Conservation (phyloP, 768 basidiomycete species). For the Boletus pseudopeckii region DNA sequence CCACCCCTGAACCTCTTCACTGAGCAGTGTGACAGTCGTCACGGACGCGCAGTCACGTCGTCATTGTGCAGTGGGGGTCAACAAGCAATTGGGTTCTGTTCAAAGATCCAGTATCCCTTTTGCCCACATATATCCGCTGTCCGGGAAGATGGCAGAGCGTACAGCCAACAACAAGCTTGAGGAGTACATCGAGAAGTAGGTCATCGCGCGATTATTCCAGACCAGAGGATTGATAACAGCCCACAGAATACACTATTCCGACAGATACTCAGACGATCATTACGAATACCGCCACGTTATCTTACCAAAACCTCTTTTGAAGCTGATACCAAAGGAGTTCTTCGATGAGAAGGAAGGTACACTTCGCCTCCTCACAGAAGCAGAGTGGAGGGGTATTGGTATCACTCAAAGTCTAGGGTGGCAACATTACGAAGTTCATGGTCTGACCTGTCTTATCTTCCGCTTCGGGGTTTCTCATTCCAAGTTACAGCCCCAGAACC, state of each 20-base stretch:
- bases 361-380: conserved; percentile 77
- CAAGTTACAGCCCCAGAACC: conserved; percentile 73
- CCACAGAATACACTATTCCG: conserved; percentile 81
- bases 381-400: conserved; percentile 95
- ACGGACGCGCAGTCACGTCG: conserved; percentile 30
- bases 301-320: conserved; percentile 89
- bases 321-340: conserved; percentile 85
- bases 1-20: neutral
- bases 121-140: conserved; percentile 9
- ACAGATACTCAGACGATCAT: conserved; percentile 86
- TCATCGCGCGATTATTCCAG: conserved; percentile 9
- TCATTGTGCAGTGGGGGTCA: conserved; percentile 1
- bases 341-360: conserved; percentile 77
- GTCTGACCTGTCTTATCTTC: conserved; percentile 37
- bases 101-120: neutral
- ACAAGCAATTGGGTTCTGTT: neutral
- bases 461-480: conserved; percentile 12
- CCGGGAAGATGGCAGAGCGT: conserved; percentile 27
- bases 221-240: conserved; percentile 15
- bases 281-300: conserved; percentile 98
- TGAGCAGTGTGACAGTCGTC: conserved; percentile 21
- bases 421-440: conserved; percentile 98
- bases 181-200: conserved; percentile 77
- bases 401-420: conserved; percentile 95
- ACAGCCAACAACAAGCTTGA: conserved; percentile 54